Evolutionary conservation across 441 rosid species (phyloP).

Genomic region (Arabidopsis lyrata): DNA sequence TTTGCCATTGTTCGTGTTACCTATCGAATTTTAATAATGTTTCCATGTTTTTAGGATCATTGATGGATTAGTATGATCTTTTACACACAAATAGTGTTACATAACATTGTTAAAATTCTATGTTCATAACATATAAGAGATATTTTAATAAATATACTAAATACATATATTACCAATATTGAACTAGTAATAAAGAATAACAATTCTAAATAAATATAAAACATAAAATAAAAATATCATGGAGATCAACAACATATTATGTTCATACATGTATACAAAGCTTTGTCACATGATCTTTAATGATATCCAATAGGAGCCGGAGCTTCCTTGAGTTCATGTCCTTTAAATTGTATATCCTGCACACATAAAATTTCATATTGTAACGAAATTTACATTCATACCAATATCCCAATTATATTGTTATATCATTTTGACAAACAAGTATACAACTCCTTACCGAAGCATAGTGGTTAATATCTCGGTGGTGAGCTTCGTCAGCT

Average conservation of each 20-base stretch:
- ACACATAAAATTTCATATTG: slow-evolving; percentile 12
- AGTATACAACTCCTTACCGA: slow-evolving; percentile 48
- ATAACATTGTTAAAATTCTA: too few relatives aligned
- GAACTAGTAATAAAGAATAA: neutral
- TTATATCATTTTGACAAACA: neutral
- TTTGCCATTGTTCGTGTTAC: too few relatives aligned
- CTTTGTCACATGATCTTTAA: slow-evolving; percentile 37
- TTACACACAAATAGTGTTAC: too few relatives aligned
- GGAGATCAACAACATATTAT: neutral
- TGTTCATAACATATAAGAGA: too few relatives aligned
- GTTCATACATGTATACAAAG: slow-evolving; percentile 21
- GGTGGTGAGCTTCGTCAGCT: slow-evolving; percentile 96
- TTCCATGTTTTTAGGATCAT: too few relatives aligned
- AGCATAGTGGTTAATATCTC: slow-evolving; percentile 88
- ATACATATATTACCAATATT: neutral
- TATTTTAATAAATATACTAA: too few relatives aligned
- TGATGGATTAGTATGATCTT: too few relatives aligned
- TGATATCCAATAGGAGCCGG: slow-evolving; percentile 78
- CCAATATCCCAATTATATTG: neutral
- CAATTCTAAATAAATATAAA: neutral
- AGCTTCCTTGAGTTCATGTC: slow-evolving; percentile 64
- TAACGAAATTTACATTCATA: slow-evolving; percentile 3
- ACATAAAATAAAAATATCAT: neutral
- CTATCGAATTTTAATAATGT: too few relatives aligned
- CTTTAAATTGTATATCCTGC: slow-evolving; percentile 73